These are phyloP conservation scores for Pseudonitzschia pungens DNA, from an alignment of 108 stramenopile genomes.

Conservation along the genomic window DNA sequence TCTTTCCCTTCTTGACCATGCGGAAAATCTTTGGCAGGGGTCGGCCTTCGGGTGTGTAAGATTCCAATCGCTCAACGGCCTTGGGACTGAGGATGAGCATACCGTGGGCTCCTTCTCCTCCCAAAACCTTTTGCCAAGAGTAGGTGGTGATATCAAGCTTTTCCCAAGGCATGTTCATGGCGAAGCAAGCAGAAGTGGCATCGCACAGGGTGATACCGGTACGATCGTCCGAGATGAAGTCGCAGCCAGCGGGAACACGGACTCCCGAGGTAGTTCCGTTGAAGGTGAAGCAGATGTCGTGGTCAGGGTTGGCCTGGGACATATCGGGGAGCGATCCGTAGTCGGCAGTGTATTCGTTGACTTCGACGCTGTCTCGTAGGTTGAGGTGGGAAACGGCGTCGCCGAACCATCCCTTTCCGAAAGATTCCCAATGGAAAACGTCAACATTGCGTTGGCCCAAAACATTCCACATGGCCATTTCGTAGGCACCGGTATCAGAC, in stretches of 20 bases:
- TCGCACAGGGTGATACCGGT: slow-evolving; percentile 96
- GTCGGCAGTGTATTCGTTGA: slow-evolving; percentile 90
- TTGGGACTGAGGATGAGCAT: slow-evolving; percentile 94
- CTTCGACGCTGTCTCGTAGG: slow-evolving; percentile 78
- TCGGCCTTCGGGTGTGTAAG: slow-evolving; percentile 90
- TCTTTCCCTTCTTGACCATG: slow-evolving; percentile 96
- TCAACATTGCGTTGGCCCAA: slow-evolving; percentile 94
- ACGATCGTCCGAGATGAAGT: slow-evolving; percentile 91
- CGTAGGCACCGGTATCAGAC: slow-evolving; percentile 99
- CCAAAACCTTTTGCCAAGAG: slow-evolving; percentile 99
- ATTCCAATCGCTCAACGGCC: slow-evolving; percentile 97
- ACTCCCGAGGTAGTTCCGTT: slow-evolving; percentile 99
- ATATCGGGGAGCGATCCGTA: slow-evolving; percentile 97
- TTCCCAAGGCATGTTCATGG: slow-evolving; percentile 98
- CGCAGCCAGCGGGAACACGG: slow-evolving; percentile 93
- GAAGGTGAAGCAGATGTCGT: slow-evolving; percentile 98
- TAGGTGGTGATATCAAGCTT: slow-evolving; percentile 99
- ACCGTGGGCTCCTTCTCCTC: slow-evolving; percentile 99
- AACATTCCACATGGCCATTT: slow-evolving; percentile 99
- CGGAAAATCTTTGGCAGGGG: slow-evolving; percentile 99
- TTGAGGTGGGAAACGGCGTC: slow-evolving; percentile 94
- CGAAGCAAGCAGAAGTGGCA: slow-evolving; percentile 98
- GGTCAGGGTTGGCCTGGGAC: slow-evolving; percentile 78
- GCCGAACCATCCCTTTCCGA: slow-evolving; percentile 96
- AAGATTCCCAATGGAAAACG: slow-evolving; percentile 98